These are phyloP conservation scores for Cladosporium colombiae DNA, from an alignment of 2,329 filamentous ascomycete genomes.

Conservation along the genomic window DNA sequence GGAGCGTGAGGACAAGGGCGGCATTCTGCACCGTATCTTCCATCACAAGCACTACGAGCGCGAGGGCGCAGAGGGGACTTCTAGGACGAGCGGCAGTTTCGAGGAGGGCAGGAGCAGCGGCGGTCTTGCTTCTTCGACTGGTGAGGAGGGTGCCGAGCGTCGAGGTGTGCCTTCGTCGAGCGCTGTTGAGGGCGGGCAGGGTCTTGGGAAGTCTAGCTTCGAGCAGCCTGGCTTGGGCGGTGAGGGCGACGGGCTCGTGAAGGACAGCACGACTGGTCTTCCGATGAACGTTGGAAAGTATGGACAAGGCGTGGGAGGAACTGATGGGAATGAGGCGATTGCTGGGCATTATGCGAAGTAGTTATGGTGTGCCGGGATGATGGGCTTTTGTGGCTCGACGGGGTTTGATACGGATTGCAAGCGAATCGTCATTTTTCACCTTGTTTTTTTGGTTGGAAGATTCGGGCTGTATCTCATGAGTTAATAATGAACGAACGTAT, in stretches of 20 bases:
- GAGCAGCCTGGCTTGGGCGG: conserved; percentile 2
- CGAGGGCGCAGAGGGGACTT: conserved; percentile 17
- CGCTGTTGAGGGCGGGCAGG: background rate
- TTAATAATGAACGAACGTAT: background rate
- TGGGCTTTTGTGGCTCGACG: background rate
- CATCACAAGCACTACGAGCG: conserved; percentile 31
- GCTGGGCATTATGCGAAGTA: conserved; percentile 5
- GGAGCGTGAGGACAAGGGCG: conserved; percentile 34
- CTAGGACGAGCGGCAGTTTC: conserved; percentile 6
- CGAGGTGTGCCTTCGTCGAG: background rate
- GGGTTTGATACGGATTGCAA: background rate
- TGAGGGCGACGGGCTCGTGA: conserved; percentile 31
- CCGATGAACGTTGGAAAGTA: conserved; percentile 45
- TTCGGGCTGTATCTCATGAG: background rate
- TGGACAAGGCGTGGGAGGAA: conserved; percentile 41
- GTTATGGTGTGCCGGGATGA: background rate
- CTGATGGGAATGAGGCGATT: conserved; percentile 32
- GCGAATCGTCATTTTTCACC: background rate
- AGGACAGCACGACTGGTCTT: conserved; percentile 43
- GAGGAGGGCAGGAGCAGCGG: background rate
- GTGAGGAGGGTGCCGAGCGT: background rate
- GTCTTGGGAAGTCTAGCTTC: background rate
- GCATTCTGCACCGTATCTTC: conserved; percentile 32
- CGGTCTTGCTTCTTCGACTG: background rate
- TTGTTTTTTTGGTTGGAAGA: background rate